Conservation (phyloP, 441 rosid genomes). For the Raphanus hybrid region DNA sequence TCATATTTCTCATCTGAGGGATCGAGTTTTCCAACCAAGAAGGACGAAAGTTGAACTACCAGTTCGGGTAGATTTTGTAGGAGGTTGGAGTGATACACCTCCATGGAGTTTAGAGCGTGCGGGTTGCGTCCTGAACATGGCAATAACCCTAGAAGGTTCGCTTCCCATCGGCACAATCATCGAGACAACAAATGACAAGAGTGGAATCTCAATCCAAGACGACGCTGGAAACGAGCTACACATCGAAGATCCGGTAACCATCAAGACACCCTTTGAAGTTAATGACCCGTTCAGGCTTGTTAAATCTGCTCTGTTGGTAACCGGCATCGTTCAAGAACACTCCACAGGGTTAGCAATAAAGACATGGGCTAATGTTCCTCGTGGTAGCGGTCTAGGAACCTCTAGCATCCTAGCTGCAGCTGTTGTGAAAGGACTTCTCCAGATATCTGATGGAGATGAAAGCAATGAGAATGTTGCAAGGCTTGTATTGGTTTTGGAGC, state of each 20-base stretch:
- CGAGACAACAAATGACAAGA: constrained; percentile 57
- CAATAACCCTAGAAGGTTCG: constrained; percentile 75
- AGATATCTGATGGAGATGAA: constrained; percentile 72
- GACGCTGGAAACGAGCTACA: constrained; percentile 68
- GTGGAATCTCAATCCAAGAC: constrained; percentile 68
- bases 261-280: constrained; percentile 67
- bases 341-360: constrained; percentile 59
- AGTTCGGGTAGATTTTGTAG: constrained; percentile 92
- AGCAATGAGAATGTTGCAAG: constrained; percentile 86
- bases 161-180: constrained; percentile 91
- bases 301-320: constrained; percentile 85
- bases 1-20: constrained; percentile 38
- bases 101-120: constrained; percentile 98
- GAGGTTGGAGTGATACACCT: constrained; percentile 99
- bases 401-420: constrained; percentile 98
- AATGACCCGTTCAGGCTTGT: constrained; percentile 80
- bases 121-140: constrained; percentile 92
- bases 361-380: constrained; percentile 95
- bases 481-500: constrained; percentile 87
- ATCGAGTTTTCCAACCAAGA: constrained; percentile 40
- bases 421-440: constrained; percentile 84
- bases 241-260: constrained; percentile 55
- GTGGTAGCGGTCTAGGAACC: constrained; percentile 95
- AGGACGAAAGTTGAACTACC: constrained; percentile 80
- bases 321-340: constrained; percentile 61